A percentile compares a stretch with the other conserved stretches of the same genome.
Evolutionary conservation across 306 rosid species (phyloP).

Genomic region (Fagus sylvatica): DNA sequence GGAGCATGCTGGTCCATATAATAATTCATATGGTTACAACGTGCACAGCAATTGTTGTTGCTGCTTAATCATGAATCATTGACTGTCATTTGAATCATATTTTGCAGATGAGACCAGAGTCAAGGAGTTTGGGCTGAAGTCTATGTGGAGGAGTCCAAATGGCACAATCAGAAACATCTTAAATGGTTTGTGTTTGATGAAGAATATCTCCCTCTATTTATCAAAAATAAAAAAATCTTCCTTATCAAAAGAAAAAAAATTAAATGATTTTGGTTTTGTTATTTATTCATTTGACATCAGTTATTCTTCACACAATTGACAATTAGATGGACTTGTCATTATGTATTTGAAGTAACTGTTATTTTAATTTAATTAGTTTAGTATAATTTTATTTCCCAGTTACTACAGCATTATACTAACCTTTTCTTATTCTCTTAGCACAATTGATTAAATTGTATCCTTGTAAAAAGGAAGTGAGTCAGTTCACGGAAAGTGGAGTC

Average conservation of each 20-base stretch:
- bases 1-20: neutral
- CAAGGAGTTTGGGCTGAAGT: constrained; percentile 89
- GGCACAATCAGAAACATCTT: constrained; percentile 95
- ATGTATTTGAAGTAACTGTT: neutral
- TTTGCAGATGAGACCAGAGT: constrained; percentile 88
- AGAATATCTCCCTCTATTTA: neutral
- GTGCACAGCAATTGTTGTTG: constrained; percentile 11
- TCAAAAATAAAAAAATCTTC: neutral
- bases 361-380: neutral
- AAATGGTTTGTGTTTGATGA: constrained; percentile 56
- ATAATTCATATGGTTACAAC: neutral
- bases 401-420: neutral
- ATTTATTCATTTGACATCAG: neutral
- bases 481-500: neutral
- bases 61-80: constrained; percentile 12
- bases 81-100: constrained; percentile 12
- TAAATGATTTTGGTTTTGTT: constrained; percentile 20
- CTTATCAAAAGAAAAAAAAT: neutral
- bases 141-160: constrained; percentile 99
- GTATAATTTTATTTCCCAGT: neutral
- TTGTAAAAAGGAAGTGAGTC: neutral
- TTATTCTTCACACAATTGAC: neutral
- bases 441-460: neutral
- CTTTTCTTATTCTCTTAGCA: neutral
- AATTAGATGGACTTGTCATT: too few species aligned